A percentile compares a stretch with the other conserved stretches of the same genome.
phyloP scores from a whole-genome alignment of 1,284 basidiomycete species.

The Irpex sp. region DNA sequence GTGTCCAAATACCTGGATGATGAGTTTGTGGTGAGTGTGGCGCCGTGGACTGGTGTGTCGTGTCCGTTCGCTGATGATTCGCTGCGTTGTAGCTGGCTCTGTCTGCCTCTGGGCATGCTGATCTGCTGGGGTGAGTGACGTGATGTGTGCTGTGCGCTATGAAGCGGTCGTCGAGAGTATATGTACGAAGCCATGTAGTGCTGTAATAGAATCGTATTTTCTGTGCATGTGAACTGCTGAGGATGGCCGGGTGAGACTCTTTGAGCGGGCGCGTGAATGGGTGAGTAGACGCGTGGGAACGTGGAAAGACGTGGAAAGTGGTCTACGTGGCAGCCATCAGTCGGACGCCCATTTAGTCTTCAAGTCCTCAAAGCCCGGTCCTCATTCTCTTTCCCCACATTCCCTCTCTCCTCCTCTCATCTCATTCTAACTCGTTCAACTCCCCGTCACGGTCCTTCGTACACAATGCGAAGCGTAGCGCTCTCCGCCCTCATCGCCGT shows the following conservation, averaged over 20 bases:
- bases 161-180: slow-evolving; percentile 7
- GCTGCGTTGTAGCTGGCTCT: slow-evolving; percentile 63
- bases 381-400: slow-evolving; percentile 3
- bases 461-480: slow-evolving; percentile 79
- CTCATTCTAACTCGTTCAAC: slow-evolving; percentile 33
- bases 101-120: slow-evolving; percentile 87
- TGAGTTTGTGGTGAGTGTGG: slow-evolving; percentile 79
- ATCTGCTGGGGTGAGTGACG: slow-evolving; percentile 65
- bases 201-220: slow-evolving; percentile 2
- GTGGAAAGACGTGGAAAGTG: slow-evolving; percentile 28
- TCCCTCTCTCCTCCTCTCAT: slow-evolving; percentile 22
- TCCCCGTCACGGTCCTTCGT: slow-evolving; percentile 61
- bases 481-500: slow-evolving; percentile 67
- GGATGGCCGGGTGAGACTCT: slow-evolving; percentile 1
- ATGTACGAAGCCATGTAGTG: slow-evolving; percentile 11
- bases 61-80: slow-evolving; percentile 2
- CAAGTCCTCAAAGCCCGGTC: slow-evolving; percentile 7
- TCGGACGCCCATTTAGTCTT: slow-evolving; percentile 31
- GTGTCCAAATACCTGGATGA: slow-evolving; percentile 95
- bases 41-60: slow-evolving; percentile 5
- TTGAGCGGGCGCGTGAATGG: neutral
- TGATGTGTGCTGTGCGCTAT: slow-evolving; percentile 8
- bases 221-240: slow-evolving; percentile 14
- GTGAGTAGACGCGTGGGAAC: slow-evolving; percentile 20
- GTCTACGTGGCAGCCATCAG: slow-evolving; percentile 44